These are phyloP conservation scores for Micractinium conductrix DNA, from an alignment of 139 green algal genomes.

Conservation along the genomic window DNA sequence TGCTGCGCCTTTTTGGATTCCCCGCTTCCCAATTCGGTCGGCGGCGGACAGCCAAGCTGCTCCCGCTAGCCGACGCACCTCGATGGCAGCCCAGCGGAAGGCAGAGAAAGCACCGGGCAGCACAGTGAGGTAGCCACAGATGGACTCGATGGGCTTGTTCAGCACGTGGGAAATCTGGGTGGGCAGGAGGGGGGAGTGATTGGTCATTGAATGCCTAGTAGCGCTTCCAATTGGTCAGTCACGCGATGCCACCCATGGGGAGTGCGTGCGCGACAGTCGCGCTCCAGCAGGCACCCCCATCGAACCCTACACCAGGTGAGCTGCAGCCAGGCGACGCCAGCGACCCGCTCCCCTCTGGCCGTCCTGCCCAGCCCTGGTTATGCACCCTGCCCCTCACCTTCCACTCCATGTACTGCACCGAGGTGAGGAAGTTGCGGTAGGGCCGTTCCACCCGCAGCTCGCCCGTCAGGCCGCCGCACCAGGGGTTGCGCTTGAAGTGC, in stretches of 20 bases:
- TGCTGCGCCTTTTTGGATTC: no score
- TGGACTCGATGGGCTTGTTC: constrained; percentile 53
- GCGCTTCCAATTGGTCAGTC: no score
- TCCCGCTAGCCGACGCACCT: constrained; percentile 9
- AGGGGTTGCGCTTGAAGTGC: constrained; percentile 54
- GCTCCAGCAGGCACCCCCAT: background rate
- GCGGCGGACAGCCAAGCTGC: no score
- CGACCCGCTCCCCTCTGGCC: no score
- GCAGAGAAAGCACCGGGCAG: constrained; percentile 55
- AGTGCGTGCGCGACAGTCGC: no score
- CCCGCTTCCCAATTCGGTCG: no score
- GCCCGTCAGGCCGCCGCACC: constrained; percentile 45
- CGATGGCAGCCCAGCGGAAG: constrained; percentile 49
- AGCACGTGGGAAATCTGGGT: constrained; percentile 44
- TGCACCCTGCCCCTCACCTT: constrained; percentile 28
- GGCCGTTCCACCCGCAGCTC: constrained; percentile 50
- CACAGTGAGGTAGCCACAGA: constrained; percentile 55
- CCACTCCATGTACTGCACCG: constrained; percentile 56
- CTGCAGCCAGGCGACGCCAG: background rate
- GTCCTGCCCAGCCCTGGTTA: background rate
- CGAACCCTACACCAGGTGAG: background rate
- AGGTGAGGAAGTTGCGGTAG: constrained; percentile 52
- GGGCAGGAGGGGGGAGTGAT: background rate
- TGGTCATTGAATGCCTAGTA: background rate
- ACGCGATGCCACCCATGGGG: no score